Evolutionary conservation across 1,284 basidiomycete genomes (phyloP).

Genomic region (Ceratobasidium sp.): DNA sequence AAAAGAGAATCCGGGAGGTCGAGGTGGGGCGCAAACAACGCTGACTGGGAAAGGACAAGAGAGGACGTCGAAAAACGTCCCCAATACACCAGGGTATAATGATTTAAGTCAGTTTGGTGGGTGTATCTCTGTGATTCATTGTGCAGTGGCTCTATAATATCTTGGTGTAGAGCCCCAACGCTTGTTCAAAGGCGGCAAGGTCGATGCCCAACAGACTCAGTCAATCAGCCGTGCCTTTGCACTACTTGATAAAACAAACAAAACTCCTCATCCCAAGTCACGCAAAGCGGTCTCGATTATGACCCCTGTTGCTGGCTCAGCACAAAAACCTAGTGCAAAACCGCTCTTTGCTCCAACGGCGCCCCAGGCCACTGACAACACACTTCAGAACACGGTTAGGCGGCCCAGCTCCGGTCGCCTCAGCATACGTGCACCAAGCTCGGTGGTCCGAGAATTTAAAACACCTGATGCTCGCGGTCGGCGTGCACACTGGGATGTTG

Average conservation of each 20-base stretch:
- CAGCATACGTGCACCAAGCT: slow-evolving; percentile 57
- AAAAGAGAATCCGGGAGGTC: slow-evolving; percentile 38
- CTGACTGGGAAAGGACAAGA: slow-evolving; percentile 25
- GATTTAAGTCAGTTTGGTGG: slow-evolving; percentile 6
- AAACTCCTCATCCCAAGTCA: slow-evolving; percentile 42
- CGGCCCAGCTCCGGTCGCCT: slow-evolving; percentile 73
- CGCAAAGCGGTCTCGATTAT: slow-evolving; percentile 39
- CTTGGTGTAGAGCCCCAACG: slow-evolving; percentile 12
- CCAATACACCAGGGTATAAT: slow-evolving; percentile 11
- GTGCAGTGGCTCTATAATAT: neutral
- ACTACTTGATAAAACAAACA: slow-evolving; percentile 46
- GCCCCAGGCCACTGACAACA: slow-evolving; percentile 5
- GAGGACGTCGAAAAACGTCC: slow-evolving; percentile 11
- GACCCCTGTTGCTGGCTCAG: slow-evolving; percentile 38
- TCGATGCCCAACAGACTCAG: slow-evolving; percentile 22
- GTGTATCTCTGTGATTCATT: neutral
- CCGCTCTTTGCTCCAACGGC: slow-evolving; percentile 4
- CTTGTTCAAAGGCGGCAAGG: slow-evolving; percentile 34
- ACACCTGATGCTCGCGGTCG: slow-evolving; percentile 71
- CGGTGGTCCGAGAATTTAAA: slow-evolving; percentile 60
- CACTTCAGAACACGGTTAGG: slow-evolving; percentile 51
- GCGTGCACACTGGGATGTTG: slow-evolving; percentile 75
- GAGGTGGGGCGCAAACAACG: slow-evolving; percentile 20
- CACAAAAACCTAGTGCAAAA: slow-evolving; percentile 18
- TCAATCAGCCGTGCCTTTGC: slow-evolving; percentile 36